Conservation (phyloP, 306 rosid species). For the Alnus glutinosa region DNA sequence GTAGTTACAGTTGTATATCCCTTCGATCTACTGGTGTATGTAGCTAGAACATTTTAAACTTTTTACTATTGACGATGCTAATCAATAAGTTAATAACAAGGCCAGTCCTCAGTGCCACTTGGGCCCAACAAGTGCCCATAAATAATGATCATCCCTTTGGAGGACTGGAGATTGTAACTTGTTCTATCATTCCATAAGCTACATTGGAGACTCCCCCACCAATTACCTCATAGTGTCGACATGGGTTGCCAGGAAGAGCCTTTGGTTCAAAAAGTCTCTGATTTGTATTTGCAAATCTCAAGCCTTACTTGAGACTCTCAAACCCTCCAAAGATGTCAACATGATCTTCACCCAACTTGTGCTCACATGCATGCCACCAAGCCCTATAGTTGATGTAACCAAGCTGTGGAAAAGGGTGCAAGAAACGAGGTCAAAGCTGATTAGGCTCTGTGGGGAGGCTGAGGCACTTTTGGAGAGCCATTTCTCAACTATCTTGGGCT, state of each 20-base stretch:
- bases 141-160: not conserved
- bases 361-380: conserved; percentile 74
- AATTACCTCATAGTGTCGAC: conserved; percentile 55
- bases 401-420: conserved; percentile 46
- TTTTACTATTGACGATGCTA: too few species aligned
- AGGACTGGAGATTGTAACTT: not conserved
- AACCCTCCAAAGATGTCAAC: conserved; percentile 85
- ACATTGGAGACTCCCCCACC: not conserved
- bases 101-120: not conserved
- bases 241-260: conserved; percentile 68
- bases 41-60: not conserved
- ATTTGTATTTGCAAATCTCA: conserved; percentile 59
- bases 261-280: conserved; percentile 48
- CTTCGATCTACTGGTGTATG: not conserved
- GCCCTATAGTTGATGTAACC: conserved; percentile 53
- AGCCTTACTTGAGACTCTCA: conserved; percentile 51
- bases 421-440: conserved; percentile 58
- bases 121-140: conserved; percentile 16
- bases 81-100: not conserved
- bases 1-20: not conserved
- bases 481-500: conserved; percentile 57
- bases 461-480: conserved; percentile 72
- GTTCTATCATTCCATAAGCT: not conserved
- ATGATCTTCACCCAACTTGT: conserved; percentile 76
- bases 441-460: conserved; percentile 66